Evolutionary conservation across 75 land plant genomes (phyloP), one percentile per base, ranked within the genome.

Genomic region (Gnetum montanum): DNA sequence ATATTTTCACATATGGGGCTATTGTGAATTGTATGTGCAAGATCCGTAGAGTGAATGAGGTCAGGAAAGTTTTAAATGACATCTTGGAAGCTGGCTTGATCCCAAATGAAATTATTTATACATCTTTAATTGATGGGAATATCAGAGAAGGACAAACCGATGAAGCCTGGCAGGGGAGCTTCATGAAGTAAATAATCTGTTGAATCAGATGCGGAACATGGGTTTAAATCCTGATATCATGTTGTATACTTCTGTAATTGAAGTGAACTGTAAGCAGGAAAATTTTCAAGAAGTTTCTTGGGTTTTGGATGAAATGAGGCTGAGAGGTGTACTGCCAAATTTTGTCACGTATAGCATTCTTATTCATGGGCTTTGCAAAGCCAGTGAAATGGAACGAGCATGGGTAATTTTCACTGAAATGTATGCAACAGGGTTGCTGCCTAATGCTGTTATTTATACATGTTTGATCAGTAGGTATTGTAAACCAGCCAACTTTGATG

Each of bases 1-100:
- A 78, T 65, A 31, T 28, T 4, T 70, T 61, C 49, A 82, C 77
- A 40, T 73, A 67, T 52, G 28, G 58, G 1, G 41, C 44, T 8
- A 73, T 81, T 41, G 55, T 81, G 3, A 46, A 67, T 64, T 76
- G 85, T 11, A 48, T 70, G 57, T 81, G 77, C 36, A 70, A 57
- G 31, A 10, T 33, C 10, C 58, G 63, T 49, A 65, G 70, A 31
- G 65, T 59, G n/a, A 43, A 12, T 4, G 85, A 73, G 23, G 85
- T 71, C 12, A 69, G 51, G 48, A 15, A 41, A 41, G 38, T 77
- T 27, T 63, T 81, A 7, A 48, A 34, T 36, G 75, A 76, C 61
- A 81, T 77, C 62, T 31, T 13, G 30, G 25, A 46, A 8, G 5
- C 40, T 25, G 74, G 80, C 29, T 44, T 65, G 35, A 43, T 23